Percentiles rank a stretch among this genome's conserved stretches.
These are phyloP conservation scores for Parastagonospora avenae DNA, from an alignment of 2,329 filamentous ascomycete species.

Conservation along the genomic window DNA sequence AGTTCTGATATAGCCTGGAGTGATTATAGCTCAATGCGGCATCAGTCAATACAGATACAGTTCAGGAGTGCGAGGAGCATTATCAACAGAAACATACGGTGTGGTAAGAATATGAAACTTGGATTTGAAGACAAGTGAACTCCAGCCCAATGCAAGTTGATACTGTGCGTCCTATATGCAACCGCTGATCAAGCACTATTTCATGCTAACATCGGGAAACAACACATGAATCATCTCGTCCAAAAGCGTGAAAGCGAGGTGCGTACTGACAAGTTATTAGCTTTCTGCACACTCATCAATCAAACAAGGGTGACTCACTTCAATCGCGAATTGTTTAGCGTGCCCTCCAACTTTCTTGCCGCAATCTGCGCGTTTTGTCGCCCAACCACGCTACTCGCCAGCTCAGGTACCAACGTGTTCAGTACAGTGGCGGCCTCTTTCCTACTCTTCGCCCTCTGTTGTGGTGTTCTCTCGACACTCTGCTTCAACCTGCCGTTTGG, in stretches of 20 bases:
- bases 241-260: slow-evolving; percentile 56
- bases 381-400: slow-evolving; percentile 92
- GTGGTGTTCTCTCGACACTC: slow-evolving; percentile 62
- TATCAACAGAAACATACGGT: no score
- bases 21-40: no score
- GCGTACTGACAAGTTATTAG: slow-evolving; percentile 49
- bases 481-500: slow-evolving; percentile 66
- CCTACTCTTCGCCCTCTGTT: slow-evolving; percentile 78
- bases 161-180: not conserved
- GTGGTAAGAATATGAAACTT: no score
- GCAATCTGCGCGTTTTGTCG: slow-evolving; percentile 89
- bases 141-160: not conserved
- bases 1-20: no score
- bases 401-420: slow-evolving; percentile 84
- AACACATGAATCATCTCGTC: slow-evolving; percentile 55
- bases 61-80: no score
- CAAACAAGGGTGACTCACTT: slow-evolving; percentile 68
- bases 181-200: slow-evolving; percentile 10
- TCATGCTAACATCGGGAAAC: slow-evolving; percentile 44
- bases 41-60: no score
- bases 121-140: no score
- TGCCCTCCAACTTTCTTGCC: slow-evolving; percentile 85
- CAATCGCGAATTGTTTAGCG: slow-evolving; percentile 85
- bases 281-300: not conserved
- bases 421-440: slow-evolving; percentile 89